These are phyloP conservation scores for Ascoidea tarda DNA, from an alignment of 805 yeast species.

Conservation along the genomic window DNA sequence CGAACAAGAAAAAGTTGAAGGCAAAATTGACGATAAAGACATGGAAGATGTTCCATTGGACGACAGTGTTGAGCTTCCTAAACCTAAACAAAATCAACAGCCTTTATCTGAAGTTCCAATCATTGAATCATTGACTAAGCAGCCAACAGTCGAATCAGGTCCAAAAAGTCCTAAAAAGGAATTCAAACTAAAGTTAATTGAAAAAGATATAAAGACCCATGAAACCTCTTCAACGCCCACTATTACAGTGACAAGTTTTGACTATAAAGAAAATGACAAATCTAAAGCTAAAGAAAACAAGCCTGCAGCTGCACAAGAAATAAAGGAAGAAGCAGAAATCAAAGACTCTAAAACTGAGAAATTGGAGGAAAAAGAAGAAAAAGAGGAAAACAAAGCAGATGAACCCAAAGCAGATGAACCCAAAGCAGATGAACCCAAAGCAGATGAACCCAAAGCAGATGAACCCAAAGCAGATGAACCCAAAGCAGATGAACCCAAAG, in stretches of 20 bases:
- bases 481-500: too few relatives aligned
- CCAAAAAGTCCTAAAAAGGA: background rate
- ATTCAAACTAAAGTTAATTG: too few relatives aligned
- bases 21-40: background rate
- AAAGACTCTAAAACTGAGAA: constrained; percentile 1
- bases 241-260: background rate
- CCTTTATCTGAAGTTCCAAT: background rate
- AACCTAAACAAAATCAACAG: background rate
- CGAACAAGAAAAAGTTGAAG: background rate
- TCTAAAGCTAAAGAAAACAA: background rate
- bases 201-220: background rate
- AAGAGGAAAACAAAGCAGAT: background rate
- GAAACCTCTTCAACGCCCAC: background rate
- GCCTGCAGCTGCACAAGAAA: background rate
- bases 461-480: too few relatives aligned
- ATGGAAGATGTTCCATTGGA: background rate
- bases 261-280: background rate
- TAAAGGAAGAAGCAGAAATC: background rate
- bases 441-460: too few relatives aligned
- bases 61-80: background rate
- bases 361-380: background rate
- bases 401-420: background rate
- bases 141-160: background rate
- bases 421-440: too few relatives aligned
- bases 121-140: background rate